Evolutionary conservation across 1,284 basidiomycete genomes (phyloP).

Genomic region (Ceratobasidium sp.): DNA sequence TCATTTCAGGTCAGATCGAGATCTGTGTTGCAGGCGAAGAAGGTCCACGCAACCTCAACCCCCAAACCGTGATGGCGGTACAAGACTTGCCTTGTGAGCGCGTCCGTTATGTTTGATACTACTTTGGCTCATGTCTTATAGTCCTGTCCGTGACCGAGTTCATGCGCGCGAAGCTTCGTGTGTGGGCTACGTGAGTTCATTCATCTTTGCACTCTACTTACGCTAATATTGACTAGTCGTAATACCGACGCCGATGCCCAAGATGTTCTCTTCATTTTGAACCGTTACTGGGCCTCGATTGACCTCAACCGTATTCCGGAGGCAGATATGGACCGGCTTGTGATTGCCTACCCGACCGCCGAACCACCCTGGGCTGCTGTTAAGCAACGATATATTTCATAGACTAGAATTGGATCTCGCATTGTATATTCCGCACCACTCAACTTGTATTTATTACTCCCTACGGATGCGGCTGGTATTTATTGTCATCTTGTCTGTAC

Average conservation of each 20-base stretch:
- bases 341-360: constrained; percentile 63
- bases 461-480: constrained; percentile 22
- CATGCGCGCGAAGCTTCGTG: constrained; percentile 49
- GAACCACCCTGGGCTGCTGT: constrained; percentile 27
- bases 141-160: constrained; percentile 46
- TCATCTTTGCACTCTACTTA: constrained; percentile 34
- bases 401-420: constrained; percentile 22
- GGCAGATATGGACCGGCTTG: constrained; percentile 81
- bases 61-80: constrained; percentile 40
- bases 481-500: constrained; percentile 27
- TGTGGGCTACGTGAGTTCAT: constrained; percentile 76
- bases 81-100: constrained; percentile 34
- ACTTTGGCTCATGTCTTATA: constrained; percentile 1
- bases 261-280: constrained; percentile 75
- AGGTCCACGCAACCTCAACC: constrained; percentile 77
- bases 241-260: constrained; percentile 66
- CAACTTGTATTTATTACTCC: constrained; percentile 9
- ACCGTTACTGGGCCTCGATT: constrained; percentile 78
- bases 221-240: constrained; percentile 23
- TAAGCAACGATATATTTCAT: constrained; percentile 35
- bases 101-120: background rate
- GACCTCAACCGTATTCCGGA: constrained; percentile 85
- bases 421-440: constrained; percentile 4
- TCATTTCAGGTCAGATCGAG: constrained; percentile 70
- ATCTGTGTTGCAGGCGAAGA: constrained; percentile 82